Evolutionary conservation across 805 yeast genomes (phyloP).

Genomic region (Limtongozyma cylindracea): DNA sequence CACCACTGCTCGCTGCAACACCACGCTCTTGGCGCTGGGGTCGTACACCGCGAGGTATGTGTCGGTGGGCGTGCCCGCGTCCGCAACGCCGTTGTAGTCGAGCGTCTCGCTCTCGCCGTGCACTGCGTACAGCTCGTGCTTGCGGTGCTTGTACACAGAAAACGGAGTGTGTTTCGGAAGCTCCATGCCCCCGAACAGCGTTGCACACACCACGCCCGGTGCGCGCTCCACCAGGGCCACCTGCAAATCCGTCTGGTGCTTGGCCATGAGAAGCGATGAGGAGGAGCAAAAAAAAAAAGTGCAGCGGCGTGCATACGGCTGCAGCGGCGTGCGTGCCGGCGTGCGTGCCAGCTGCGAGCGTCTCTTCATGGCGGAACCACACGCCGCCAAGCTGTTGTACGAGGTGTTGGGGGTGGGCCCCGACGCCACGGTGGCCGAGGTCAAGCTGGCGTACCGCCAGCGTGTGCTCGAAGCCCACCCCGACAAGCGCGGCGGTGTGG

Average conservation of each 20-base stretch:
- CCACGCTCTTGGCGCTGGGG: slow-evolving; percentile 32
- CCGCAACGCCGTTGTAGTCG: slow-evolving; percentile 40
- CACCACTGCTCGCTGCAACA: slow-evolving; percentile 37
- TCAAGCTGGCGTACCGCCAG: slow-evolving; percentile 38
- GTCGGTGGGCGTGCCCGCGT: slow-evolving; percentile 7
- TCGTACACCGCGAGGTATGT: slow-evolving; percentile 67
- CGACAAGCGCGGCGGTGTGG: slow-evolving; percentile 21
- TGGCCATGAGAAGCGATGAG: slow-evolving; percentile 2
- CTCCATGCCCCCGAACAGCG: slow-evolving; percentile 59
- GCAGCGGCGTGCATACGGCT: no score
- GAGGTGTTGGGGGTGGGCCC: slow-evolving; percentile 26
- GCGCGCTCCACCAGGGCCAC: slow-evolving; percentile 14
- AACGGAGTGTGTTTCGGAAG: slow-evolving; percentile 34
- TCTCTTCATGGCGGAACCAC: no score
- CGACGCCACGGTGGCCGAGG: slow-evolving; percentile 10
- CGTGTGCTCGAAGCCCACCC: slow-evolving; percentile 51
- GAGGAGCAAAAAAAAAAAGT: no score
- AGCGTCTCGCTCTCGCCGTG: slow-evolving; percentile 62
- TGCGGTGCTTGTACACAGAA: slow-evolving; percentile 29
- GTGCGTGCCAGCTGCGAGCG: no score
- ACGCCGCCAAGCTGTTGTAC: slow-evolving; percentile 11
- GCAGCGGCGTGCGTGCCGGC: no score
- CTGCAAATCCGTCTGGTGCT: slow-evolving; percentile 14
- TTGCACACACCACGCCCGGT: slow-evolving; percentile 28
- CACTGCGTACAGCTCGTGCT: slow-evolving; percentile 15